Evolutionary conservation across 179 eudicot genomes (phyloP).

Genomic region (Actinidia polygama): DNA sequence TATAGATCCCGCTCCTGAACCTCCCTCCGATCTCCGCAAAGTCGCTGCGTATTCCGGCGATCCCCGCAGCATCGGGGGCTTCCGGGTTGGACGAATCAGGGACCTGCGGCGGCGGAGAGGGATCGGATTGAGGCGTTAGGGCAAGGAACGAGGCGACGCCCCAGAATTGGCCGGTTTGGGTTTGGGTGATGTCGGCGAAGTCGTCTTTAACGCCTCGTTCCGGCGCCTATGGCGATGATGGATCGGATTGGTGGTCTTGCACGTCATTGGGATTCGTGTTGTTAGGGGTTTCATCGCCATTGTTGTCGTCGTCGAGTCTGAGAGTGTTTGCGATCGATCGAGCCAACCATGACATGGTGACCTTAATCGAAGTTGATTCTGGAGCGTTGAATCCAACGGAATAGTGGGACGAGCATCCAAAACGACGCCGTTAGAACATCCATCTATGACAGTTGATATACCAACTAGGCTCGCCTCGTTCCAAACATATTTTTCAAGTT

Average conservation of each 20-base stretch:
- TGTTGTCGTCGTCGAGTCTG: conserved; percentile 50
- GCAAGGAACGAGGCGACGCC: conserved; percentile 85
- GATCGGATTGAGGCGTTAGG: conserved; percentile 46
- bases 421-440: too few relatives aligned
- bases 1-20: conserved; percentile 60
- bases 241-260: conserved; percentile 21
- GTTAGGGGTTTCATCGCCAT: not conserved
- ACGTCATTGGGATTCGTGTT: too few relatives aligned
- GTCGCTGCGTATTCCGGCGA: conserved; percentile 54
- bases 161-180: conserved; percentile 78
- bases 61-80: conserved; percentile 25
- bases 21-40: conserved; percentile 58
- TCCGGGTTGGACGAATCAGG: conserved; percentile 6
- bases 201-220: conserved; percentile 87
- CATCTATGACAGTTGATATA: too few relatives aligned
- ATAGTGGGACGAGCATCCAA: too few relatives aligned
- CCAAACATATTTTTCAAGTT: too few relatives aligned
- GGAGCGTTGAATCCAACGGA: conserved; percentile 7
- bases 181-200: conserved; percentile 70
- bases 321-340: conserved; percentile 71
- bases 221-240: conserved; percentile 34
- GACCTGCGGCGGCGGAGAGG: not conserved
- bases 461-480: too few relatives aligned
- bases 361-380: not conserved
- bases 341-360: conserved; percentile 66